Evolutionary conservation across 768 basidiomycete genomes (phyloP), one percentile per base, ranked within the genome.

Genomic region (Trametes villosa): DNA sequence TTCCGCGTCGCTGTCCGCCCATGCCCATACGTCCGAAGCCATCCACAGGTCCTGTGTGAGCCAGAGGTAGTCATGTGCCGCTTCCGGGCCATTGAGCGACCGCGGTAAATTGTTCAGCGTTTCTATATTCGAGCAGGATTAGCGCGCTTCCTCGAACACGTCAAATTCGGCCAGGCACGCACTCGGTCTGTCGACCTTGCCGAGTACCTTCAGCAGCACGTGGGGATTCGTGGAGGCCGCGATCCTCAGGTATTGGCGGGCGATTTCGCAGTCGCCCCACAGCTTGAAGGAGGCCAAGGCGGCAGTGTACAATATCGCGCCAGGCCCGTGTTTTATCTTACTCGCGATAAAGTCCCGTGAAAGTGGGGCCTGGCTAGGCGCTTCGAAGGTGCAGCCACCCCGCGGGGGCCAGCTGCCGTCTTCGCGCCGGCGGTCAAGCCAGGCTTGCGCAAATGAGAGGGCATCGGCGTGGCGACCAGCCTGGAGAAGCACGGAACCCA

Each of bases 61-160:
- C 75, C 76, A 83, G 11, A 80, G 66, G 67, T 81, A 79, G 65
- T 81, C 81, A 36, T 78, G 79, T 20, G 79, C 80, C 24, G 77
- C 77, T 62, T 80, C 80, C 0, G 75, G 69, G 1, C 78, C 75
- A 53, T 81, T 79, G 18, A 57, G 50, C 12, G 52, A 71, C 31
- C 70, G 63, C n/a, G 76, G 61, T 17, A 68, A 63, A 27, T 54
- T 66, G 51, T 75, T 74, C 31, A 76, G 67, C 18, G 65, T 64
- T 3, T 63, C 76, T 79, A 31, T n/a, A 27, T 12, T n/a, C 22
- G 4, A 36, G 12, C 27, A 29, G 22, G 9, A 27, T 30, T 52
- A n/a, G 46, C 31, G 29, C 27, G 34, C 30, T 54, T 33, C 27
- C 27, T 29, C 40, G 45, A 38, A 13, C 45, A 51, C n/a, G 51